Percentiles rank a stretch among this genome's conserved stretches.
These are phyloP conservation scores for Mycena sanguinolenta DNA, from an alignment of 768 basidiomycete species.

Conservation along the genomic window DNA sequence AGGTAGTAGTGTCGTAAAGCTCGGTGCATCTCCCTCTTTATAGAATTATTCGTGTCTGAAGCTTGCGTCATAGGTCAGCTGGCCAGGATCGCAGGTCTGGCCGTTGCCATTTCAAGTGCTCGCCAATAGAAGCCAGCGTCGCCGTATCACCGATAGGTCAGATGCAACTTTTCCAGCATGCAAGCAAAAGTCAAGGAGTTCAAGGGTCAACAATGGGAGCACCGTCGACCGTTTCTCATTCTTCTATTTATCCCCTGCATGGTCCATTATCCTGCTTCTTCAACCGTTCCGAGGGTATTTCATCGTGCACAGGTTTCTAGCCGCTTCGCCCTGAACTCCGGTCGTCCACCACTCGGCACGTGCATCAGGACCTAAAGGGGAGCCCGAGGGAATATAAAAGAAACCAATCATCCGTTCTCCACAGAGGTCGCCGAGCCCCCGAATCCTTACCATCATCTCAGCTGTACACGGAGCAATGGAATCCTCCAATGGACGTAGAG, in stretches of 20 bases:
- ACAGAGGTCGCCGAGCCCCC: slow-evolving; percentile 11
- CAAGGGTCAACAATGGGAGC: too few relatives aligned
- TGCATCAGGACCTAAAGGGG: too few relatives aligned
- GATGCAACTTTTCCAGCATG: too few relatives aligned
- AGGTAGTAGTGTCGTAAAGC: slow-evolving; percentile 9
- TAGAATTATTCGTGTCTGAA: slow-evolving; percentile 14
- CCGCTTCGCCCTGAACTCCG: neutral
- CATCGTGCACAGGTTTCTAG: neutral
- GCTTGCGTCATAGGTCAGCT: slow-evolving; percentile 14
- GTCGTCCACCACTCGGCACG: slow-evolving; percentile 3
- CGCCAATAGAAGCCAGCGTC: neutral
- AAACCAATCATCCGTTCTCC: slow-evolving; percentile 19
- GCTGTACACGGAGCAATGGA: too few relatives aligned
- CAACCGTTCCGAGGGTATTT: too few relatives aligned
- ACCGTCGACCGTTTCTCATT: too few relatives aligned
- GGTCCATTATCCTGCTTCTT: too few relatives aligned
- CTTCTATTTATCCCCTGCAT: too few relatives aligned
- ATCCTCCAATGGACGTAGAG: too few relatives aligned
- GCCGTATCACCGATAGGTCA: too few relatives aligned
- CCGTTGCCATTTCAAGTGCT: neutral
- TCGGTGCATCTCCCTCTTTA: too few relatives aligned
- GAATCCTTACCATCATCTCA: slow-evolving; percentile 14
- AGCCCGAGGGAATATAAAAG: slow-evolving; percentile 9
- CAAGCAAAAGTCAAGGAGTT: too few relatives aligned
- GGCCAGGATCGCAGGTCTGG: slow-evolving; percentile 8